Conservation (phyloP, 177 flowering plant species). For the Vitis hybrid region DNA sequence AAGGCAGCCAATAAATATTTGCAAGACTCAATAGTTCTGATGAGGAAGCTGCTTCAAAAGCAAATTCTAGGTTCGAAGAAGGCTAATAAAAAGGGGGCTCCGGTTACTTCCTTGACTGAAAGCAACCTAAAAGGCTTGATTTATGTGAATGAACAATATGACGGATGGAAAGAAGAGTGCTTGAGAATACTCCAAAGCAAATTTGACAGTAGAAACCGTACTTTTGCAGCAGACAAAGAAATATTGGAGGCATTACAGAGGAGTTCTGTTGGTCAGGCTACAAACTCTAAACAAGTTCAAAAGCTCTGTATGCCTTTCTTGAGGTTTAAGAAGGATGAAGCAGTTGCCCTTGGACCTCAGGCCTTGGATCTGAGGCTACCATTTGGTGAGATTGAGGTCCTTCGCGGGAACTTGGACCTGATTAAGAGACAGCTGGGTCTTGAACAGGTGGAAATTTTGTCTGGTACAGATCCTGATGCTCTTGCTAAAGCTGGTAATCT, state of each 20-base stretch:
- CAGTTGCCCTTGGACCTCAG: conserved; percentile 55
- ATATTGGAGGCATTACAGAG: conserved; percentile 52
- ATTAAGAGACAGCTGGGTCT: conserved; percentile 79
- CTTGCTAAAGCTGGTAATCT: conserved; percentile 52
- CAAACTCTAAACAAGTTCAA: conserved; percentile 60
- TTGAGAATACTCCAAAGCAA: conserved; percentile 61
- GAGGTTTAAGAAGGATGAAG: conserved; percentile 83
- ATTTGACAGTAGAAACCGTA: conserved; percentile 31
- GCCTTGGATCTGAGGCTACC: conserved; percentile 79
- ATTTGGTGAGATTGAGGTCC: conserved; percentile 83
- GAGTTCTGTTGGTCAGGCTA: conserved; percentile 43
- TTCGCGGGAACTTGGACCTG: conserved; percentile 68
- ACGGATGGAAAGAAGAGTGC: conserved; percentile 89
- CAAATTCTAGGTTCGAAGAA: conserved; percentile 72
- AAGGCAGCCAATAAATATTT: conserved; percentile 78
- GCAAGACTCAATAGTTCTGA: conserved; percentile 65
- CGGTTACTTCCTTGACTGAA: conserved; percentile 24
- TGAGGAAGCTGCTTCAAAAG: conserved; percentile 83
- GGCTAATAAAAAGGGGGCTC: conserved; percentile 47
- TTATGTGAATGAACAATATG: conserved; percentile 78
- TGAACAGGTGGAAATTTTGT: conserved; percentile 62
- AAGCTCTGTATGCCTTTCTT: conserved; percentile 89
- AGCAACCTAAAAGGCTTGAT: conserved; percentile 54
- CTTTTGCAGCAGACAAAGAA: conserved; percentile 69
- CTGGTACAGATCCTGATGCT: conserved; percentile 49